Conservation (phyloP, 306 rosid species). For the Cicer judaicum region DNA sequence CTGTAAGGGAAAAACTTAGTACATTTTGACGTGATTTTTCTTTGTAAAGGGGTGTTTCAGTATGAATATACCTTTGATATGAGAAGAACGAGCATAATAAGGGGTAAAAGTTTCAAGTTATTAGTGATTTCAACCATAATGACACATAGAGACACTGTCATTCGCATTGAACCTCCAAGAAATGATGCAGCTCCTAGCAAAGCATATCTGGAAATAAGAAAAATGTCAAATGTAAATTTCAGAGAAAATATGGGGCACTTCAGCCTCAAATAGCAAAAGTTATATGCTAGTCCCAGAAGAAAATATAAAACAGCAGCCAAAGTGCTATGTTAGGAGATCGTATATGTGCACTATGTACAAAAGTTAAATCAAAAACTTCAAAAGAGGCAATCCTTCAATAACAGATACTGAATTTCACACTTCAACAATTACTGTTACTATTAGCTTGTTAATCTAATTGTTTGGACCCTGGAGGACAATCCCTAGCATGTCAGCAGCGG, state of each 20-base stretch:
- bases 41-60: slow-evolving; percentile 19
- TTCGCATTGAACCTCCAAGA: slow-evolving; percentile 99
- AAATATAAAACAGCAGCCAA: background rate
- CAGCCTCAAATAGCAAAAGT: slow-evolving; percentile 18
- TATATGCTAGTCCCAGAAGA: background rate
- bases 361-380: background rate
- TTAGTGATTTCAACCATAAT: slow-evolving; percentile 98
- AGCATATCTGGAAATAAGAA: slow-evolving; percentile 79
- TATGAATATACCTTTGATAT: slow-evolving; percentile 80
- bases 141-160: slow-evolving; percentile 94
- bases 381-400: slow-evolving; percentile 4
- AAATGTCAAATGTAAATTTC: slow-evolving; percentile 44
- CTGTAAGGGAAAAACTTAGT: slow-evolving; percentile 52
- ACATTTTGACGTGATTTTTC: slow-evolving; percentile 27
- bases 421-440: background rate
- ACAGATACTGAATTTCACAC: too few relatives aligned
- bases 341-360: slow-evolving; percentile 5
- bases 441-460: background rate
- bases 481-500: background rate
- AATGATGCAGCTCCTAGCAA: slow-evolving; percentile 97
- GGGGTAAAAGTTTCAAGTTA: slow-evolving; percentile 84
- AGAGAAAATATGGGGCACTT: slow-evolving; percentile 31
- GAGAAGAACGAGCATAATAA: slow-evolving; percentile 96
- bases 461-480: slow-evolving; percentile 1
- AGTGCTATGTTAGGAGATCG: background rate